These are phyloP conservation scores for Phlegmacium glaucopus DNA, from an alignment of 768 basidiomycete species.

Conservation along the genomic window DNA sequence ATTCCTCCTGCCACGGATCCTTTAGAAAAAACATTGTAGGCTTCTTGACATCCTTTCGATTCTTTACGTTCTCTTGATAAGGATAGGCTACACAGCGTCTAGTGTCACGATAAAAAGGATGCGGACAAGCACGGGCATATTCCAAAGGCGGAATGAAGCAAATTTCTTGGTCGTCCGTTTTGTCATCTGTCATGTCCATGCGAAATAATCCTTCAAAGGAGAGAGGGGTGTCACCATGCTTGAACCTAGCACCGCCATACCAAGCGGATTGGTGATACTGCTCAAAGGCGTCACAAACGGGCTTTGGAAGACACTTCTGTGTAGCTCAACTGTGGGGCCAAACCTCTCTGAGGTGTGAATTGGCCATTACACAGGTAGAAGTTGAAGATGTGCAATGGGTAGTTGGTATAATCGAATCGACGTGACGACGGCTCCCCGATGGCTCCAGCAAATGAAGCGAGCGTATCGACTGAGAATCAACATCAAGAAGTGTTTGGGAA, in stretches of 20 bases:
- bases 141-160: background rate
- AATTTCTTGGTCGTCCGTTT: background rate
- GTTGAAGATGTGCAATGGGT: background rate
- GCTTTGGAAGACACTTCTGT: background rate
- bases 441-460: too few species aligned
- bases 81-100: background rate
- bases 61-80: background rate
- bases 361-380: background rate
- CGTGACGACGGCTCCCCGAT: too few species aligned
- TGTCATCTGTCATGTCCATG: too few species aligned
- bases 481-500: too few species aligned
- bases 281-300: background rate
- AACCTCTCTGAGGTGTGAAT: background rate
- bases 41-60: too few species aligned
- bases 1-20: background rate
- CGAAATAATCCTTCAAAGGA: too few species aligned
- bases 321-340: background rate
- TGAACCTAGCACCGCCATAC: too few species aligned
- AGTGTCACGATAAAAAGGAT: background rate
- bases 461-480: too few species aligned
- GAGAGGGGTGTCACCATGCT: too few species aligned
- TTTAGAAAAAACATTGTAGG: background rate
- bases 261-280: background rate
- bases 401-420: background rate
- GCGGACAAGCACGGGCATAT: background rate